Conservation (phyloP, 306 rosid genomes). For the Cucurbita ficifolia region DNA sequence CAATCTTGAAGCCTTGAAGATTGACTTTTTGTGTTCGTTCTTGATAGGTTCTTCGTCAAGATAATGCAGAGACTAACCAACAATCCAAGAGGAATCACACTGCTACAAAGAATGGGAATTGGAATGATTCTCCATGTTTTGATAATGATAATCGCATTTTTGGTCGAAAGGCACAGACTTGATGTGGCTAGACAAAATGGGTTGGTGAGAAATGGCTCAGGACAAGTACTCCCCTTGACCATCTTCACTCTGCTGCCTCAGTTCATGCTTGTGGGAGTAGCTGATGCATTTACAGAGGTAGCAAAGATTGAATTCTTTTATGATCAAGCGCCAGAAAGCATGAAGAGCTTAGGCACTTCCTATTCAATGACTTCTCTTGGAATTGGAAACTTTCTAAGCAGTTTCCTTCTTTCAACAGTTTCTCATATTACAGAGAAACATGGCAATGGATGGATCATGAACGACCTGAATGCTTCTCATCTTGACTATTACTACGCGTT, state of each 20-base stretch:
- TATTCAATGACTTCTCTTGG: conserved; percentile 57
- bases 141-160: conserved; percentile 49
- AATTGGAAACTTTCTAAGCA: conserved; percentile 70
- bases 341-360: conserved; percentile 79
- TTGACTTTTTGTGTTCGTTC: neutral
- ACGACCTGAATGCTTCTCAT: conserved; percentile 66
- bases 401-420: conserved; percentile 66
- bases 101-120: conserved; percentile 70
- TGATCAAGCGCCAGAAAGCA: conserved; percentile 76
- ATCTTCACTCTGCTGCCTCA: conserved; percentile 70
- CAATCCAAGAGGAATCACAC: conserved; percentile 73
- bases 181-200: conserved; percentile 34
- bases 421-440: conserved; percentile 43
- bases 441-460: conserved; percentile 63
- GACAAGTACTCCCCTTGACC: conserved; percentile 52
- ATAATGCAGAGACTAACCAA: conserved; percentile 44
- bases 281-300: conserved; percentile 67
- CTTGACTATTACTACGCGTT: conserved; percentile 88
- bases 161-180: conserved; percentile 53
- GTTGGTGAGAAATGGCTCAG: conserved; percentile 6
- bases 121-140: conserved; percentile 59
- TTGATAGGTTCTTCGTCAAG: conserved; percentile 36
- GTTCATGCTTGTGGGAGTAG: conserved; percentile 59
- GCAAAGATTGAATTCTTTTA: conserved; percentile 82
- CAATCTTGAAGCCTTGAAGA: neutral